These are phyloP conservation scores for Yamadazyma atlantica DNA, from an alignment of 1,139 yeast species.

Conservation along the genomic window DNA sequence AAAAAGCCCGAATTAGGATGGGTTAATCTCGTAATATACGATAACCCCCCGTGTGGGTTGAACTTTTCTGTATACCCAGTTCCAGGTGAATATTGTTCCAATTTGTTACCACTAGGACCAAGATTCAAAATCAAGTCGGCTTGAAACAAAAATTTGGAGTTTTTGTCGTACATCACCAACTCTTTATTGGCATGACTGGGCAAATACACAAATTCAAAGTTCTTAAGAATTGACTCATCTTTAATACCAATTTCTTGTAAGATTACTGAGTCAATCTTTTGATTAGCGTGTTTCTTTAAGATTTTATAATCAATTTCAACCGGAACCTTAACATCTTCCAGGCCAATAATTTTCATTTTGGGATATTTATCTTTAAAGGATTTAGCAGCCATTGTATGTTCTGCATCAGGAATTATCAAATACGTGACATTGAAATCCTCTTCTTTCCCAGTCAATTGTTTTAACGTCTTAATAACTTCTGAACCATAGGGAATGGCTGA, in stretches of 20 bases:
- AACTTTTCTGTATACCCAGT: slow-evolving; percentile 33
- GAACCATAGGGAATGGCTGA: slow-evolving; percentile 62
- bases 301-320: slow-evolving; percentile 35
- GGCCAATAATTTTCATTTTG: slow-evolving; percentile 48
- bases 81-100: slow-evolving; percentile 44
- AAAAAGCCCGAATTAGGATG: slow-evolving; percentile 41
- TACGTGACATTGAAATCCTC: slow-evolving; percentile 35
- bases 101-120: slow-evolving; percentile 22
- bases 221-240: slow-evolving; percentile 28
- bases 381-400: slow-evolving; percentile 57
- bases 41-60: slow-evolving; percentile 42
- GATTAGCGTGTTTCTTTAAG: slow-evolving; percentile 25
- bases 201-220: slow-evolving; percentile 55
- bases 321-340: slow-evolving; percentile 36
- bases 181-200: slow-evolving; percentile 58
- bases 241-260: slow-evolving; percentile 27
- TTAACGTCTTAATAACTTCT: slow-evolving; percentile 38
- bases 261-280: slow-evolving; percentile 21
- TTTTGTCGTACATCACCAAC: slow-evolving; percentile 48
- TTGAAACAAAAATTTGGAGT: slow-evolving; percentile 47
- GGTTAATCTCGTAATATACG: slow-evolving; percentile 33
- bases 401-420: slow-evolving; percentile 51
- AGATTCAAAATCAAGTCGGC: slow-evolving; percentile 61
- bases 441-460: slow-evolving; percentile 33
- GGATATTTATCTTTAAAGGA: slow-evolving; percentile 52